Evolutionary conservation across 2,329 filamentous ascomycete genomes (phyloP), one percentile per base, ranked within the genome.

Genomic region (Alternaria gaisen): DNA sequence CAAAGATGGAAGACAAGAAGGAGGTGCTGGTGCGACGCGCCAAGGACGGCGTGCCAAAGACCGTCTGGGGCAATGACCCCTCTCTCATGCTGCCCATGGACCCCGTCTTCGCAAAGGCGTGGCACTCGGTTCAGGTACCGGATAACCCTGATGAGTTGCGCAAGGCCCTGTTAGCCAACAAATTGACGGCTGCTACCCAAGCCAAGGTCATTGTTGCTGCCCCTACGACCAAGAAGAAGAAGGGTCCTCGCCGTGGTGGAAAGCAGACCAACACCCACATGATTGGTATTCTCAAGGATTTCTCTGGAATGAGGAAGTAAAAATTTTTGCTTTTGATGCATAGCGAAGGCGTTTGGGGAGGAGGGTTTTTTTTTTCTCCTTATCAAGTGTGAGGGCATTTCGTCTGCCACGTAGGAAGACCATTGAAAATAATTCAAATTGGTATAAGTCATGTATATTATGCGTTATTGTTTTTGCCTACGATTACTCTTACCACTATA

Each of bases 201-300:
- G 91, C 93, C 68, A 91, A 91, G 60, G 86, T 87, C 53, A 78
- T 87, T 56, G 73, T 74, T 53, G 88, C 83, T 57, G 80, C 82
- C 40, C 81, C 85, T 22, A 86, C 87, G 69, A 88, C 89, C 68
- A 91, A 92, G 81, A 90, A 90, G 81, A 88, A 89, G 79, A 91
- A 92, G 81, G 92, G 91, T 77, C 84, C 88, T 44, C 87, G 92
- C 66, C 86, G 89, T 61, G 87, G 88, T 42, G 91, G 91, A 67
- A 95, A 94, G 84, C 89, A 90, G 58, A 96, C 92, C 26, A 97
- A 97, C 76, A 88, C 88, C 28, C 93, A 97, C 77, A 96, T 97
- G 93, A 85, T 85, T 69, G 88, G 90, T 66, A 85, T 97, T 61
- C 84, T 97, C 74, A 90, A 93, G 81, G 91, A 94, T 75, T 94